Percentiles rank a stretch among this genome's conserved stretches.
phyloP scores from a whole-genome alignment of 1,139 yeast species.

The Petasospora fabianii region DNA sequence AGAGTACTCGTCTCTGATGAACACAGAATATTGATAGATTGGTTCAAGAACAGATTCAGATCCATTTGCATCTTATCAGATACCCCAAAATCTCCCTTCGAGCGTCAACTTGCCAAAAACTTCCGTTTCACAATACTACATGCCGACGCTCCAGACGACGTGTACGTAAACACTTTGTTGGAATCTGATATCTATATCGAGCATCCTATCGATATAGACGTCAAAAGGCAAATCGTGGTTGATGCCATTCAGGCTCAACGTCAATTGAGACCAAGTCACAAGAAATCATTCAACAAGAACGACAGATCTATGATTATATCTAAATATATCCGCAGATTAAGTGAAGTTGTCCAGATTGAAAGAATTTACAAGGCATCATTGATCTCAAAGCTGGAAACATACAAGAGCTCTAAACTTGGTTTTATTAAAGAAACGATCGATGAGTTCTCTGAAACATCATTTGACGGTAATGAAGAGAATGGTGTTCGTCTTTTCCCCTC shows the following conservation, averaged over 20 bases:
- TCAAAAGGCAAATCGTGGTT: slow-evolving; percentile 34
- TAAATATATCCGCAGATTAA: slow-evolving; percentile 46
- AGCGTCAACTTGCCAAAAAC: slow-evolving; percentile 29
- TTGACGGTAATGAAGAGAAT: slow-evolving; percentile 10
- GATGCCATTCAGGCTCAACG: slow-evolving; percentile 31
- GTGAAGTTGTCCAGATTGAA: slow-evolving; percentile 59
- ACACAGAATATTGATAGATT: slow-evolving; percentile 60
- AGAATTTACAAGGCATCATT: slow-evolving; percentile 49
- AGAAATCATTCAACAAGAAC: slow-evolving; percentile 32
- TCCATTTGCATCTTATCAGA: slow-evolving; percentile 52
- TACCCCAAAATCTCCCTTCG: slow-evolving; percentile 34
- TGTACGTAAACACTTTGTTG: slow-evolving; percentile 38
- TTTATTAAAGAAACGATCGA: slow-evolving; percentile 15
- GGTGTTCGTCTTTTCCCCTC: slow-evolving; percentile 22
- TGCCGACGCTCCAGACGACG: slow-evolving; percentile 40
- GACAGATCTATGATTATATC: slow-evolving; percentile 45
- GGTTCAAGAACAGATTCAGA: slow-evolving; percentile 61
- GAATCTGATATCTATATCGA: slow-evolving; percentile 50
- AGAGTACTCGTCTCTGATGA: slow-evolving; percentile 45
- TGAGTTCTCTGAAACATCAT: slow-evolving; percentile 5
- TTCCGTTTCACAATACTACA: slow-evolving; percentile 45
- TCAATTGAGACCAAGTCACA: slow-evolving; percentile 20
- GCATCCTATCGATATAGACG: slow-evolving; percentile 39
- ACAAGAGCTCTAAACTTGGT: slow-evolving; percentile 12
- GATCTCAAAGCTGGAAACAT: slow-evolving; percentile 25